A percentile compares a stretch with the other conserved stretches of the same genome.
Conservation (phyloP, 192 early-diverging fungal genomes). For the Backusella liffmaniae region DNA sequence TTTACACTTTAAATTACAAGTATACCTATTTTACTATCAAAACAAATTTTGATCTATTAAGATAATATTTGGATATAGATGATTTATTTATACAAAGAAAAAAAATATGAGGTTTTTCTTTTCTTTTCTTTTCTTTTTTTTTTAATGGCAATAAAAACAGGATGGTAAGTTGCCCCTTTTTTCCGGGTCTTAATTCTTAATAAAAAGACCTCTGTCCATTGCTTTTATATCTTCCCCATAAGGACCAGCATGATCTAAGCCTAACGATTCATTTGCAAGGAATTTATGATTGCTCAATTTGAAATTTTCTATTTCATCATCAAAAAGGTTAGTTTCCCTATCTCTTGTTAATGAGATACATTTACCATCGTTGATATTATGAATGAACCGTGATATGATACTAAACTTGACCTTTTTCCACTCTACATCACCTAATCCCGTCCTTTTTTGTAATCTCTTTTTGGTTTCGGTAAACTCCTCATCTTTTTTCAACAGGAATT, state of each 20-base stretch:
- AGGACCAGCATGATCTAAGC: constrained; percentile 46
- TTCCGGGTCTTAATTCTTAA: constrained; percentile 15
- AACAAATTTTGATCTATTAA: neutral
- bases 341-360: neutral
- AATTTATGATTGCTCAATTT: constrained; percentile 38
- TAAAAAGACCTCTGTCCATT: constrained; percentile 14
- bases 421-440: constrained; percentile 81
- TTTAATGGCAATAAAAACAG: neutral
- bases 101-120: neutral
- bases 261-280: constrained; percentile 39
- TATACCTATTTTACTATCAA: neutral
- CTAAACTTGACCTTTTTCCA: constrained; percentile 64
- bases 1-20: neutral
- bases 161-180: neutral
- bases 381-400: constrained; percentile 31
- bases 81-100: neutral
- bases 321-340: neutral
- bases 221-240: neutral
- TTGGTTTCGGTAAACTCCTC: constrained; percentile 73
- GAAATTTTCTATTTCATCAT: constrained; percentile 22
- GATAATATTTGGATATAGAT: neutral
- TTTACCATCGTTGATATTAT: neutral
- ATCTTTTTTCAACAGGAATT: constrained; percentile 64
- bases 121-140: neutral
- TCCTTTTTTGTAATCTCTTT: constrained; percentile 62